phyloP scores from a whole-genome alignment of 1,284 basidiomycete species.

The Cutaneotrichosporon sp. region DNA sequence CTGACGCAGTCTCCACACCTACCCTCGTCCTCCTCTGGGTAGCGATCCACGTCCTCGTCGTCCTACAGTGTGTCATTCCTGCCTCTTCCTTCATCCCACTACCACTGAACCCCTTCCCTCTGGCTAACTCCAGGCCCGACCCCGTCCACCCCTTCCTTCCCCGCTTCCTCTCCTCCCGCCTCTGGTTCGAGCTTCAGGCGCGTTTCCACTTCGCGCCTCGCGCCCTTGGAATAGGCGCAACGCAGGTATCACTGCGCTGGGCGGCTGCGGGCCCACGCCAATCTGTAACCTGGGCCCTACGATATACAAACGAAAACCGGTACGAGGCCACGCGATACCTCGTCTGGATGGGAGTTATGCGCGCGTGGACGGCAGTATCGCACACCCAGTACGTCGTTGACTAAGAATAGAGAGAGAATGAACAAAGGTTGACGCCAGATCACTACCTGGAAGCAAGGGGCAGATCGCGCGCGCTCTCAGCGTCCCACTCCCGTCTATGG shows the following conservation, averaged over 20 bases:
- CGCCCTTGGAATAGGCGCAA: not conserved
- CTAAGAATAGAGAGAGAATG: not conserved
- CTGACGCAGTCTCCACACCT: constrained; percentile 1
- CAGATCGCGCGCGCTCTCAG: not conserved
- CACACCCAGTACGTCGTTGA: not conserved
- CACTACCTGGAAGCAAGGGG: not conserved
- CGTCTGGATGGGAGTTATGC: not conserved
- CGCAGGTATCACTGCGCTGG: not conserved
- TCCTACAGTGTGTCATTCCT: not conserved
- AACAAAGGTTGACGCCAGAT: not conserved
- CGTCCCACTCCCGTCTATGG: not conserved
- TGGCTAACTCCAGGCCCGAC: not conserved
- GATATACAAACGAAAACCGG: not conserved
- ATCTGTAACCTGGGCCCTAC: not conserved
- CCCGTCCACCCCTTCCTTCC: not conserved
- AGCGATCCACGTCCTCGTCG: not conserved
- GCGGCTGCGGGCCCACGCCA: not conserved
- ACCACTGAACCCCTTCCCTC: not conserved
- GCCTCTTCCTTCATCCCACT: not conserved
- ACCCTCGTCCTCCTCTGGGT: not conserved
- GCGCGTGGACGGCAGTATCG: not conserved
- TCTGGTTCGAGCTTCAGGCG: not conserved
- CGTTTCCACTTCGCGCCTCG: not conserved
- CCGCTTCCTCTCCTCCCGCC: not conserved
- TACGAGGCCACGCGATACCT: not conserved